Base-by-base conservation (phyloP, 139 green algal species). In the Ettlia oleoabundans region DNA sequence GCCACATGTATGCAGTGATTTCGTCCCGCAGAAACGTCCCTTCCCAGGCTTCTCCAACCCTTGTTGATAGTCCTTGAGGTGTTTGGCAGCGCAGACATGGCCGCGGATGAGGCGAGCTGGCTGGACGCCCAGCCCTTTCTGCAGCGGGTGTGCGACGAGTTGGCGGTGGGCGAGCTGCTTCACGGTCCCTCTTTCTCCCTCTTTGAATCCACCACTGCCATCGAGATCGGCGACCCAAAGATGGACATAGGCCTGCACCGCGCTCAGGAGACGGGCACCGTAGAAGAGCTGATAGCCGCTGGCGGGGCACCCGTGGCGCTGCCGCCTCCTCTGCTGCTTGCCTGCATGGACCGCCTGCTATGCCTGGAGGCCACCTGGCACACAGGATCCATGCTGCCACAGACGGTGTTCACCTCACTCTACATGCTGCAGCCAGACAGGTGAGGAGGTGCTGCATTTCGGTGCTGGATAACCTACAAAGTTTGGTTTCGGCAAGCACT, bases 171-270 rank as follows among this genome's bases (percentile, higher is more conserved):
- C 2, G 76, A 98, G 82, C 88, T 98, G 33, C 33, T 98, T 10
- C 87, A 94, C 21, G 89, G 84, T 19, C 84, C 92, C 28, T 62
- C 88, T 21, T 98, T 98, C 90, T 94, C 85, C 65, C 84, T 98
- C 4, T 96, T 94, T 41, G 94, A 98, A 32, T 87, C 96, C 30
- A 98, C 98, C 93, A 94, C 58, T 4, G 96, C 96, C 33, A 82
- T 98, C 7, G 95, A 98, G 77, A 91, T 96, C 1, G 94, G 94
- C 2, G 94, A 98, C 78, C 68, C 85, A 2, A 97, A 97, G 64
- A 98, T 98, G 95, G 96, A 98, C 76, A 86, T 92, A 3, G 96
- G 94, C 18, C 43, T 90, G 40, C 72, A n/a, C 65, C 52, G 53
- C 75, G 28, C 55, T 35, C 37, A 55, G 61, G 68, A 42, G 63